Percentiles rank a stretch among this genome's conserved stretches.
These are phyloP conservation scores for Scutellaria minor DNA, from an alignment of 257 asterid species.

Conservation along the genomic window DNA sequence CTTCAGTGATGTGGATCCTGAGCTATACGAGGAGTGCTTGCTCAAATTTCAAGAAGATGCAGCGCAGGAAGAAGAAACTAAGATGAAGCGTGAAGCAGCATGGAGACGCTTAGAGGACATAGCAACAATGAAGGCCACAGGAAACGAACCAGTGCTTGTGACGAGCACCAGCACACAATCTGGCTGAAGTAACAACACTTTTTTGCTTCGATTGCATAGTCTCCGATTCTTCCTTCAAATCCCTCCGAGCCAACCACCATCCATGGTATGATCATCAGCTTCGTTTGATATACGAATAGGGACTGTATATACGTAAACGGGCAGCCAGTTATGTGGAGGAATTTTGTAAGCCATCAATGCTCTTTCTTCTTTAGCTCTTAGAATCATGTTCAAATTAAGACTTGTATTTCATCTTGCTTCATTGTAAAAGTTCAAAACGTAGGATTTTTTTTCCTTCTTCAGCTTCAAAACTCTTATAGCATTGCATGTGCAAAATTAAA, in stretches of 20 bases:
- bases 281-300: conserved; percentile 37
- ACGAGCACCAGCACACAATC: conserved; percentile 38
- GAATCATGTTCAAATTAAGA: conserved; percentile 43
- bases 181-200: conserved; percentile 39
- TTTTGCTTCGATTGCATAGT: background rate
- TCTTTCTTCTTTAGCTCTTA: conserved; percentile 42
- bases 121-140: conserved; percentile 23
- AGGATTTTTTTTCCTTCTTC: too few relatives aligned
- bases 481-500: too few relatives aligned
- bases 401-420: conserved; percentile 34
- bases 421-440: too few relatives aligned
- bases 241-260: conserved; percentile 36
- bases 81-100: conserved; percentile 31
- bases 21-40: conserved; percentile 45
- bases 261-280: conserved; percentile 38
- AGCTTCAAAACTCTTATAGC: too few relatives aligned
- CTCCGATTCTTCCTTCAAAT: background rate
- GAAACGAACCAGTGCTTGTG: conserved; percentile 35
- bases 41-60: conserved; percentile 38
- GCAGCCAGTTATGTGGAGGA: conserved; percentile 39
- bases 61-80: conserved; percentile 29
- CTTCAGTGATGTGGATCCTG: conserved; percentile 44
- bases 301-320: conserved; percentile 59
- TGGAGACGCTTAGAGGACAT: conserved; percentile 44
- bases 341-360: conserved; percentile 37